Percentiles rank a stretch among this genome's conserved stretches.
Conservation (phyloP, 2,329 filamentous ascomycete genomes). For the Endocalyx cinctus region DNA sequence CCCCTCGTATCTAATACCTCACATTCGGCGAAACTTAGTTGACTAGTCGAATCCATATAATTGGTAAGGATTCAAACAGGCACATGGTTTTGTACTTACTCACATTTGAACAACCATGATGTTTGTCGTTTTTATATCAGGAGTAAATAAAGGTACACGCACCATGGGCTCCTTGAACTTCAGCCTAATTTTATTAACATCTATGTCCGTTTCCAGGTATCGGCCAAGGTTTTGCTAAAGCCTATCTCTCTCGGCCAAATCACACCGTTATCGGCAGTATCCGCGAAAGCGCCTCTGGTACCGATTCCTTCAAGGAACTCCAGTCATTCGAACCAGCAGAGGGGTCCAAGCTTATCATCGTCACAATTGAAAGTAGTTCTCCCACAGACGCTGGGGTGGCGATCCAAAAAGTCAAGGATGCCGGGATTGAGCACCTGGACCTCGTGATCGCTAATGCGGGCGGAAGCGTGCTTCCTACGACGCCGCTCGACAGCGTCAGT, state of each 20-base stretch:
- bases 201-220: too few relatives aligned
- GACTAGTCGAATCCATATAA: too few relatives aligned
- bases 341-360: conserved; percentile 24
- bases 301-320: conserved; percentile 22
- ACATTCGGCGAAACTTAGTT: too few relatives aligned
- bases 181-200: too few relatives aligned
- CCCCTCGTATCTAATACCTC: too few relatives aligned
- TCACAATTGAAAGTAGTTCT: conserved; percentile 25
- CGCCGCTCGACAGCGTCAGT: conserved; percentile 25
- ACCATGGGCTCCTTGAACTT: too few relatives aligned
- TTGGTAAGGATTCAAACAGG: too few relatives aligned
- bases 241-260: conserved; percentile 31
- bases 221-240: conserved; percentile 24
- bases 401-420: conserved; percentile 17
- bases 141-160: too few relatives aligned
- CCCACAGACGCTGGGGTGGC: conserved; percentile 22
- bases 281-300: conserved; percentile 21
- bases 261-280: conserved; percentile 36
- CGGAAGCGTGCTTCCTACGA: conserved; percentile 15
- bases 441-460: conserved; percentile 34
- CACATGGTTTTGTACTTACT: too few relatives aligned
- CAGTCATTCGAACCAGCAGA: conserved; percentile 17
- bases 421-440: conserved; percentile 28
- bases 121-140: too few relatives aligned
- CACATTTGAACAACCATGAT: too few relatives aligned